These are phyloP conservation scores for Ophiosphaerella herpotricha DNA, from an alignment of 2,329 filamentous ascomycete genomes.

Conservation along the genomic window DNA sequence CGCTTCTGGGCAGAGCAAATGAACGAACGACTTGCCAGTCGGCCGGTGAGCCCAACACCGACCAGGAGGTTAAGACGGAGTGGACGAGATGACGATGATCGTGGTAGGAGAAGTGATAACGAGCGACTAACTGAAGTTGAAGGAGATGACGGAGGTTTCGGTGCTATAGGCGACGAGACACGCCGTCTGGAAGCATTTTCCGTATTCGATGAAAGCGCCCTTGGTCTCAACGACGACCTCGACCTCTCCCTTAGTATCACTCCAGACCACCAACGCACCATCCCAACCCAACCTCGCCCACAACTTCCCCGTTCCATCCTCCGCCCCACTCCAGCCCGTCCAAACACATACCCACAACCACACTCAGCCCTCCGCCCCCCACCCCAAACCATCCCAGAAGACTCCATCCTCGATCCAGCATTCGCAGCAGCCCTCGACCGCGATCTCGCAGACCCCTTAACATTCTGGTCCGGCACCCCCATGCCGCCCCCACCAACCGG, in stretches of 20 bases:
- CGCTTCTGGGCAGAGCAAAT: slow-evolving; percentile 59
- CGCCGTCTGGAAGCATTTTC: slow-evolving; percentile 45
- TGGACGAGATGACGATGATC: slow-evolving; percentile 9
- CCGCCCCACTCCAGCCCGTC: slow-evolving; percentile 8
- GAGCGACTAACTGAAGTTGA: not conserved
- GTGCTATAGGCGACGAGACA: slow-evolving; percentile 31
- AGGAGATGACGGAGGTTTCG: not conserved
- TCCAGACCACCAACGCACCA: slow-evolving; percentile 21
- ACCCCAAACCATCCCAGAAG: slow-evolving; percentile 25
- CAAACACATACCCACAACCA: slow-evolving; percentile 22
- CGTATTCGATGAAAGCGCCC: slow-evolving; percentile 41
- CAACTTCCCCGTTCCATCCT: slow-evolving; percentile 7
- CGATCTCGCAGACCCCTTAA: slow-evolving; percentile 15
- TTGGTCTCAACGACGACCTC: slow-evolving; percentile 31
- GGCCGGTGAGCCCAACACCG: slow-evolving; percentile 32
- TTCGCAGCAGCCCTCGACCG: slow-evolving; percentile 12
- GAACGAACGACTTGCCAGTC: slow-evolving; percentile 28
- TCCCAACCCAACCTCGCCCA: slow-evolving; percentile 6
- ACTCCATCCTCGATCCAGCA: slow-evolving; percentile 11
- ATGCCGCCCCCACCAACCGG: slow-evolving; percentile 16
- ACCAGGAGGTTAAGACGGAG: slow-evolving; percentile 16
- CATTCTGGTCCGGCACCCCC: slow-evolving; percentile 37
- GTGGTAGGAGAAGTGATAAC: slow-evolving; percentile 6
- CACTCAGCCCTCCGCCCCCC: slow-evolving; percentile 17
- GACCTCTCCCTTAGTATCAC: slow-evolving; percentile 38